Base-by-base conservation (phyloP, 495 filamentous ascomycete genomes). In the Apiosordaria backusii region DNA sequence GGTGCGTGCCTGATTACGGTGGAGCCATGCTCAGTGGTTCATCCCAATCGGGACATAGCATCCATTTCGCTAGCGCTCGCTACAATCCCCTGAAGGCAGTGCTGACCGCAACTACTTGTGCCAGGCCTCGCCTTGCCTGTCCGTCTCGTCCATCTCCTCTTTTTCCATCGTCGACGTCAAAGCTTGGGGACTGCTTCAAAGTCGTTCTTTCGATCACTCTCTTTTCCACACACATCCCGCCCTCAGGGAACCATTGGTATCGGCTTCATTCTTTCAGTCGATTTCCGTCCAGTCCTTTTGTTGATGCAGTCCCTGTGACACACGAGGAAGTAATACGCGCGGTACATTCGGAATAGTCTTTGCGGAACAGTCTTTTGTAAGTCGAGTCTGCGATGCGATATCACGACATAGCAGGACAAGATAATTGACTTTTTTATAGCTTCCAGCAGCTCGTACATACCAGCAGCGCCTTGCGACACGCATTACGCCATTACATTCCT, bases 211-310 rank as follows among this genome's bases (percentile, higher is more conserved):
- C 69, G 57, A 27, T 57, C 66, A 57, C 54, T 62, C 59, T 59
- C 24, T 77, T 74, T 45, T 45, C 35, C 13, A 45, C 35, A 68
- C 66, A 50, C 71, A 61, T 74, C 70, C 64, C 70, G 52, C 50
- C 64, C 55, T n/a, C 57, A 67, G 71, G 71, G 62, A 65, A 25
- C 60, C 23, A 64, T 67, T 68, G 71, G 78, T 74, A 64, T 84
- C 89, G 85, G 88, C 90, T 93, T 92, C 91, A 92, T 85, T 93
- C 91, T 84, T 92, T 93, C 67, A 82, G 80, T 82, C 78, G 82
- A 78, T 75, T 72, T 71, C 81, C 76, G 79, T 83, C 80, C 83
- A 65, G 69, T 84, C 82, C 57, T 83, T 83, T 75, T 67, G 68
- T 73, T 74, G 67, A 72, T 73, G 68, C 78, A 73, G 65, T 67